These are phyloP conservation scores for Lachnum nothofagi DNA, from an alignment of 2,329 filamentous ascomycete genomes.

Conservation along the genomic window DNA sequence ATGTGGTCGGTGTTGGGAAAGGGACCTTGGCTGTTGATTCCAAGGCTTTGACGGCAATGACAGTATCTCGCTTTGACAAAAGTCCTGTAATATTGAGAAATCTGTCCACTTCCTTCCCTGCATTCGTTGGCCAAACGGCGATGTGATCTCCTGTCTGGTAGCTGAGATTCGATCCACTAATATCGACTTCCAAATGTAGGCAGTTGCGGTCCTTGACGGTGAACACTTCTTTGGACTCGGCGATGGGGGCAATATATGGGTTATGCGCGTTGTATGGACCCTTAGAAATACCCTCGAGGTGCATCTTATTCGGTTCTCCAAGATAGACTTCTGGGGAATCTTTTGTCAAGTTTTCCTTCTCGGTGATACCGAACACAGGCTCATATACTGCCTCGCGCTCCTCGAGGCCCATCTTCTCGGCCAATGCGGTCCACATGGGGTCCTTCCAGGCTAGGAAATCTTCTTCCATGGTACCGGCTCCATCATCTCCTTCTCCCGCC, in stretches of 20 bases:
- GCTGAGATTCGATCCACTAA: conserved; percentile 79
- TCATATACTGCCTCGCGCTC: conserved; percentile 97
- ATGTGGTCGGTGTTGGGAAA: conserved; percentile 94
- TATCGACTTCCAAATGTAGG: conserved; percentile 90
- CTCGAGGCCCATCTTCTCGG: conserved; percentile 78
- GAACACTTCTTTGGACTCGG: conserved; percentile 87
- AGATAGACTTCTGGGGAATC: conserved; percentile 83
- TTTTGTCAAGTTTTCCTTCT: conserved; percentile 66
- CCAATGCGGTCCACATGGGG: conserved; percentile 89
- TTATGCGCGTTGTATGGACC: conserved; percentile 96
- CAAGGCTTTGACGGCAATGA: conserved; percentile 83
- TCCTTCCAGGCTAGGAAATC: conserved; percentile 99
- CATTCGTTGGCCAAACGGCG: conserved; percentile 93
- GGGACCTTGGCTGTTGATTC: conserved; percentile 96
- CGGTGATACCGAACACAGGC: conserved; percentile 77
- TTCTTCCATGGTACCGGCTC: conserved; percentile 98
- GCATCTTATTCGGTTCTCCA: conserved; percentile 93
- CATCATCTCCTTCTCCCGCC: conserved; percentile 93
- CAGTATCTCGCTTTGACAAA: conserved; percentile 68
- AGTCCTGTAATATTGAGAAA: conserved; percentile 78
- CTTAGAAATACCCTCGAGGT: conserved; percentile 77
- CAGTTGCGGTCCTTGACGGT: conserved; percentile 87
- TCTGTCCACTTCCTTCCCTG: conserved; percentile 84
- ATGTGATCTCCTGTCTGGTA: conserved; percentile 98
- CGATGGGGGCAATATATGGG: conserved; percentile 91